Conservation (phyloP, 2,329 filamentous ascomycete species). For the Penicillium sp. region DNA sequence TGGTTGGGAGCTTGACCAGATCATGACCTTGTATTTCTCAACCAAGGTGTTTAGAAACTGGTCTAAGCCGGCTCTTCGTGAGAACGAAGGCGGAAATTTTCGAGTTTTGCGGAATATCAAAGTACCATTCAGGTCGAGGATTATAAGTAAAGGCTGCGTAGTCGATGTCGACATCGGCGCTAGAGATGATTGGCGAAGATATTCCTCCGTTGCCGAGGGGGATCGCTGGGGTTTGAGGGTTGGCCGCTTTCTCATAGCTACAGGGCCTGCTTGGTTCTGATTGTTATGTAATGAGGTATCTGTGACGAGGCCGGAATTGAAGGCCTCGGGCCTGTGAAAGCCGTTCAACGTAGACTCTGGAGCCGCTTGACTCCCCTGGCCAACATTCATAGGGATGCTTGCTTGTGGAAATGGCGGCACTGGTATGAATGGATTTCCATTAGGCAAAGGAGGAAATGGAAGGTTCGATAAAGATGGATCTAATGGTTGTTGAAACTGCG, state of each 20-base stretch:
- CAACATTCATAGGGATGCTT: slow-evolving; percentile 21
- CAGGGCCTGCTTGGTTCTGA: neutral
- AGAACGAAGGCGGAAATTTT: slow-evolving; percentile 58
- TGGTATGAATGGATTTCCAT: slow-evolving; percentile 12
- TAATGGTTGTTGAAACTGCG: slow-evolving; percentile 8
- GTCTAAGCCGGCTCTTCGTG: slow-evolving; percentile 69
- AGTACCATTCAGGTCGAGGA: slow-evolving; percentile 94
- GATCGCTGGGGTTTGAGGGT: slow-evolving; percentile 28
- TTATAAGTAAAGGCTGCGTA: slow-evolving; percentile 72
- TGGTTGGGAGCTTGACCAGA: slow-evolving; percentile 87
- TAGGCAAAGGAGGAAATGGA: slow-evolving; percentile 16
- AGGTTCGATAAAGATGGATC: slow-evolving; percentile 15
- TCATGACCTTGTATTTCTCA: slow-evolving; percentile 75
- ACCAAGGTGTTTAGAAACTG: slow-evolving; percentile 77
- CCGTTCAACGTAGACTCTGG: slow-evolving; percentile 17
- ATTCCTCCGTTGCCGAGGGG: slow-evolving; percentile 64
- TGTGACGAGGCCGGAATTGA: neutral
- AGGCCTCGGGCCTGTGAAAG: slow-evolving; percentile 12
- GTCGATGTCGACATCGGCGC: slow-evolving; percentile 47
- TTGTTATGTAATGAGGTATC: neutral
- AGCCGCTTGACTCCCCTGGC: slow-evolving; percentile 13
- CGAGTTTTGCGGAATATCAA: slow-evolving; percentile 73
- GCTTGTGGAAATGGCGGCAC: slow-evolving; percentile 21
- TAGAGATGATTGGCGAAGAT: slow-evolving; percentile 61
- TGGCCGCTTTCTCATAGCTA: slow-evolving; percentile 5